phyloP scores from a whole-genome alignment of 2,329 filamentous ascomycete genomes.

The Ascomycota sp. region DNA sequence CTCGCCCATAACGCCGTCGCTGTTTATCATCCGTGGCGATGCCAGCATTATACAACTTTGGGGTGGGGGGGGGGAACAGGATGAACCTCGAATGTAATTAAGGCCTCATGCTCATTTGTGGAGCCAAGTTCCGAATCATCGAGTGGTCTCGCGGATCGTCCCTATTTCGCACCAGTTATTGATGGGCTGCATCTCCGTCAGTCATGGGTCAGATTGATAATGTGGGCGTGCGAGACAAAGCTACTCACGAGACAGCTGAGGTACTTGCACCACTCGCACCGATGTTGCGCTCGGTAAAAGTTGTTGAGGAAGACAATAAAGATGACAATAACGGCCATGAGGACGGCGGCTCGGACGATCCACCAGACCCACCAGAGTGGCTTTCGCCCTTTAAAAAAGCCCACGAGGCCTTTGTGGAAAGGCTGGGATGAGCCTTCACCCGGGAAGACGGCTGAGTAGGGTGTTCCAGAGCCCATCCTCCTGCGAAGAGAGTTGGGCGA shows the following conservation, averaged over 20 bases:
- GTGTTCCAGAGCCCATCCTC: slow-evolving; percentile 46
- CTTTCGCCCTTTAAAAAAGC: slow-evolving; percentile 82
- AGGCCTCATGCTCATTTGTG: too few species aligned
- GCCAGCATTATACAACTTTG: too few species aligned
- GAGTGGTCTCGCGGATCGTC: slow-evolving; percentile 7
- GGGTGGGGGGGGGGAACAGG: too few species aligned
- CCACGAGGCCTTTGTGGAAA: slow-evolving; percentile 39
- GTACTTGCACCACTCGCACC: slow-evolving; percentile 85
- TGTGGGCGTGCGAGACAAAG: neutral
- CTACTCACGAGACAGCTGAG: slow-evolving; percentile 70
- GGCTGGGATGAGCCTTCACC: slow-evolving; percentile 23
- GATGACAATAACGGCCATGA: slow-evolving; percentile 60
- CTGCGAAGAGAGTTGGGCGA: slow-evolving; percentile 63
- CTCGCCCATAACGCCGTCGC: too few species aligned
- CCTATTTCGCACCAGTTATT: slow-evolving; percentile 44
- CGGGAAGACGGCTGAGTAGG: slow-evolving; percentile 46
- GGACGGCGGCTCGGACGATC: slow-evolving; percentile 55
- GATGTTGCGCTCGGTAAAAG: slow-evolving; percentile 61
- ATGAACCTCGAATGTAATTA: too few species aligned
- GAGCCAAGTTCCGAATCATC: too few species aligned
- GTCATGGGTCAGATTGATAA: neutral
- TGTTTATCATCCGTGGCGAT: too few species aligned
- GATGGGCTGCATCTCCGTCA: slow-evolving; percentile 25
- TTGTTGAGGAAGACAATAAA: slow-evolving; percentile 77
- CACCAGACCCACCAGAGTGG: slow-evolving; percentile 96